These are phyloP conservation scores for Penicillium freii DNA, from an alignment of 2,329 filamentous ascomycete genomes.

Conservation along the genomic window DNA sequence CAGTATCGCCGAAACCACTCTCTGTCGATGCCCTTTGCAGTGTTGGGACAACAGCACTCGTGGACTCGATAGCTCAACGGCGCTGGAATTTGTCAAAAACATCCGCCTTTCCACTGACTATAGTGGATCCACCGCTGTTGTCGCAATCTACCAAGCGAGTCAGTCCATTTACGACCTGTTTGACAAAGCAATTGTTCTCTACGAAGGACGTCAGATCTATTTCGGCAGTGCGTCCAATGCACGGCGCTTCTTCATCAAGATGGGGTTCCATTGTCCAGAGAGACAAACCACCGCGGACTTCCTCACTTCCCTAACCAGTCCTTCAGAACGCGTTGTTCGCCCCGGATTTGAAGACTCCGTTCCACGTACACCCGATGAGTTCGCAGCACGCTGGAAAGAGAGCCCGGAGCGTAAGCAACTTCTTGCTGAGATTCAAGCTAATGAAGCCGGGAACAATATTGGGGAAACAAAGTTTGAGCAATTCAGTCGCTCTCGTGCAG, in stretches of 20 bases:
- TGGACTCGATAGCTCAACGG: slow-evolving; percentile 54
- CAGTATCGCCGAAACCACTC: slow-evolving; percentile 54
- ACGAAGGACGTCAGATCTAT: slow-evolving; percentile 73
- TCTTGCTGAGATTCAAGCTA: slow-evolving; percentile 41
- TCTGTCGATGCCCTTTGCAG: slow-evolving; percentile 47
- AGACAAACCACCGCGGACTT: slow-evolving; percentile 70
- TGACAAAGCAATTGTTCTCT: slow-evolving; percentile 68
- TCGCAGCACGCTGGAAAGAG: slow-evolving; percentile 55
- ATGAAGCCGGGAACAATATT: slow-evolving; percentile 37
- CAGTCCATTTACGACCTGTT: slow-evolving; percentile 57
- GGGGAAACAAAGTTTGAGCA: slow-evolving; percentile 36
- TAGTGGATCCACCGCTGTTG: slow-evolving; percentile 47
- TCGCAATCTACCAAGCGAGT: slow-evolving; percentile 54
- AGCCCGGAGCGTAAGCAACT: slow-evolving; percentile 48
- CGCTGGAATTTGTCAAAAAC: slow-evolving; percentile 54
- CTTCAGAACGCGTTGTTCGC: slow-evolving; percentile 55
- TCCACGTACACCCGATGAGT: slow-evolving; percentile 68
- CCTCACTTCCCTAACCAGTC: slow-evolving; percentile 66
- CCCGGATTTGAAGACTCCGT: slow-evolving; percentile 60
- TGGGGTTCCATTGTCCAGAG: slow-evolving; percentile 66
- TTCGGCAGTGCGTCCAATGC: slow-evolving; percentile 63
- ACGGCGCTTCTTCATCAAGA: slow-evolving; percentile 63
- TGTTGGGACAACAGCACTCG: slow-evolving; percentile 50
- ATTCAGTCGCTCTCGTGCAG: slow-evolving; percentile 39
- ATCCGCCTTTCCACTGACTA: slow-evolving; percentile 50